phyloP scores from a whole-genome alignment of 2,329 filamentous ascomycete species.

The Fusarium beomiforme region DNA sequence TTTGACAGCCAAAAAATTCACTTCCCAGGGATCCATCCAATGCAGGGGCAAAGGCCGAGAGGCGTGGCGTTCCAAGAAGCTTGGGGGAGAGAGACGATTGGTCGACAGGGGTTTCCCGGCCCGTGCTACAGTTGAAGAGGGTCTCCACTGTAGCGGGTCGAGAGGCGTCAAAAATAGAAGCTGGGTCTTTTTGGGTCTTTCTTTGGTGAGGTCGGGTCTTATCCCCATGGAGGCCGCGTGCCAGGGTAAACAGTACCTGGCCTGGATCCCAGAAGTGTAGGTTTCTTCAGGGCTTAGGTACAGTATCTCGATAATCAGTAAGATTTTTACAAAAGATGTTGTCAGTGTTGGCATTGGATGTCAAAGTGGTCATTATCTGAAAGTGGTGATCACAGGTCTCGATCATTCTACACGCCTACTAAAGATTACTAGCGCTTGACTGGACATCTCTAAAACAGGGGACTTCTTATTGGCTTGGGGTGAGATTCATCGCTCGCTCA shows the following conservation, averaged over 20 bases:
- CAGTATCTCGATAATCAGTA: background rate
- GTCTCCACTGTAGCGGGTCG: constrained; percentile 30
- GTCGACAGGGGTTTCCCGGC: constrained; percentile 11
- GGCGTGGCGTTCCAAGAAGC: constrained; percentile 21
- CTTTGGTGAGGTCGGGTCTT: constrained; percentile 1
- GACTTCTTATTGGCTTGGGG: constrained; percentile 22
- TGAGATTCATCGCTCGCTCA: background rate
- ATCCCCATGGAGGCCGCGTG: constrained; percentile 33
- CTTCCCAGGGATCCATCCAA: constrained; percentile 8
- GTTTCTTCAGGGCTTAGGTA: background rate
- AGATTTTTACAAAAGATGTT: background rate
- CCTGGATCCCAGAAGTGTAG: too few species aligned
- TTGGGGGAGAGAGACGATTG: constrained; percentile 18
- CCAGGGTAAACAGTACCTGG: constrained; percentile 5
- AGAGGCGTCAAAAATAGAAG: constrained; percentile 42
- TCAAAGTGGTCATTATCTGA: background rate
- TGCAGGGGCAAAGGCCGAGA: constrained; percentile 29
- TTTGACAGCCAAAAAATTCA: constrained; percentile 3
- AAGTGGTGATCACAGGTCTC: constrained; percentile 8
- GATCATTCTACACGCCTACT: constrained; percentile 1
- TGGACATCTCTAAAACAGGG: constrained; percentile 22
- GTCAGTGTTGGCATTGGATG: background rate
- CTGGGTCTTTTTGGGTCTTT: constrained; percentile 10
- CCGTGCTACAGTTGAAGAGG: constrained; percentile 13
- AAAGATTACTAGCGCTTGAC: constrained; percentile 9